Percentiles rank a stretch among this genome's conserved stretches.
Conservation (phyloP, 179 eudicot genomes). For the Beta lomatogona region DNA sequence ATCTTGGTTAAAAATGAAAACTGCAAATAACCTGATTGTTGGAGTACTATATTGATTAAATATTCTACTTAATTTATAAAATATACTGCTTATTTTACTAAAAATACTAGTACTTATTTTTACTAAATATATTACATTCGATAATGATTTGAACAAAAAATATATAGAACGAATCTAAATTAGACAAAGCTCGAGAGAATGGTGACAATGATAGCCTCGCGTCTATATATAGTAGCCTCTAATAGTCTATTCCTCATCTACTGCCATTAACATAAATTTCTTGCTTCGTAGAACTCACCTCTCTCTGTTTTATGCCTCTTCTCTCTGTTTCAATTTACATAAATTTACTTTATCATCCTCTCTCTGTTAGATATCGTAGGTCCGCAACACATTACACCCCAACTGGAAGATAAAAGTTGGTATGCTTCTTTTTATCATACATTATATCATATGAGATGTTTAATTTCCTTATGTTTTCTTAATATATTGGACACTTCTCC, state of each 20-base stretch:
- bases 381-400: background rate
- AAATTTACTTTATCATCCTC: background rate
- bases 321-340: background rate
- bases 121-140: no score
- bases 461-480: background rate
- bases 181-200: no score
- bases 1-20: no score
- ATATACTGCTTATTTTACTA: no score
- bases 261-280: background rate
- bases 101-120: no score
- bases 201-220: background rate
- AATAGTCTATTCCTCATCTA: background rate
- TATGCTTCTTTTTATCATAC: slow-evolving; percentile 5
- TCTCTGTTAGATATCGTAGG: background rate
- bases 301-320: background rate
- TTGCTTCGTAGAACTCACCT: background rate
- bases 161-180: no score
- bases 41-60: no score
- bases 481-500: background rate
- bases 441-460: background rate
- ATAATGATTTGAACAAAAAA: no score
- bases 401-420: background rate
- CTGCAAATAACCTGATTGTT: no score
- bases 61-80: no score
- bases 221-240: slow-evolving; percentile 7